Percentiles rank a stretch among this genome's conserved stretches.
Evolutionary conservation across 345 rosid genomes (phyloP).

Genomic region (Moricandia arvensis): DNA sequence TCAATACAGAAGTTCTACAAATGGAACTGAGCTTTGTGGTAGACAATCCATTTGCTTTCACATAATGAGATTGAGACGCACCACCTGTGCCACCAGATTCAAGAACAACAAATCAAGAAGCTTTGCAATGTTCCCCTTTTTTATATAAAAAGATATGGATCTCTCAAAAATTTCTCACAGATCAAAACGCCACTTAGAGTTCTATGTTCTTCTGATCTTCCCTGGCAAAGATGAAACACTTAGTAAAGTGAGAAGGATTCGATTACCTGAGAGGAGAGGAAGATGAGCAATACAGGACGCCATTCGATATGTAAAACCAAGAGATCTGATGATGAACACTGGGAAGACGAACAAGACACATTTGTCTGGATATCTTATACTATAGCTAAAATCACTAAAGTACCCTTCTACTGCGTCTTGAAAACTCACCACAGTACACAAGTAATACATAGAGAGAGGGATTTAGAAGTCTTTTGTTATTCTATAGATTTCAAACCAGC

Average conservation of each 20-base stretch:
- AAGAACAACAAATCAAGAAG: neutral
- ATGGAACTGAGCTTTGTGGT: constrained; percentile 44
- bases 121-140: neutral
- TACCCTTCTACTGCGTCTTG: neutral
- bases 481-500: constrained; percentile 6
- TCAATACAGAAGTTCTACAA: constrained; percentile 42
- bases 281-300: constrained; percentile 37
- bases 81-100: constrained; percentile 43
- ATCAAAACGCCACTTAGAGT: neutral
- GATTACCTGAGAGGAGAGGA: constrained; percentile 37
- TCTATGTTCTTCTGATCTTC: neutral
- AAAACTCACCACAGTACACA: neutral
- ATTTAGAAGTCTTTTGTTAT: constrained; percentile 5
- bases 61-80: constrained; percentile 37
- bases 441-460: neutral
- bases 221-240: neutral
- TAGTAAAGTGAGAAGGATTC: neutral
- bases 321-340: constrained; percentile 23
- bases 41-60: constrained; percentile 42
- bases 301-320: constrained; percentile 22
- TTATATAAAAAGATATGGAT: neutral
- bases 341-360: constrained; percentile 6
- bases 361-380: constrained; percentile 4
- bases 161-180: neutral
- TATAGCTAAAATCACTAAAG: neutral